Conservation (phyloP, 2,329 filamentous ascomycete species). For the Diplodia mutila region DNA sequence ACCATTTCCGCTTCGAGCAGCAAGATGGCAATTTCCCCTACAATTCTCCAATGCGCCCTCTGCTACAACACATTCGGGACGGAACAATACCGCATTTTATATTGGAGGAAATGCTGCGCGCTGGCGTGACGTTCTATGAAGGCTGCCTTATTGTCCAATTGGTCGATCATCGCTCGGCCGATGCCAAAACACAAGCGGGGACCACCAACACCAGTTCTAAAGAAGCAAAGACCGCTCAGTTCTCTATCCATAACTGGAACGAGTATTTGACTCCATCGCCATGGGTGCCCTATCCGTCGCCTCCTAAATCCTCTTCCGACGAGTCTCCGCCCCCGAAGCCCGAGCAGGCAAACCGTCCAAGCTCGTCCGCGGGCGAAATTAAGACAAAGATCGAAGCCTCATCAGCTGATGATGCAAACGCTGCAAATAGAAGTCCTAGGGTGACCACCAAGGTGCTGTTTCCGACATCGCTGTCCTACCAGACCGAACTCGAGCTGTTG, state of each 20-base stretch:
- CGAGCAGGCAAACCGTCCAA: conserved; percentile 32
- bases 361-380: conserved; percentile 31
- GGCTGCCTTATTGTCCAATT: conserved; percentile 93
- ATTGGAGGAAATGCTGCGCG: conserved; percentile 73
- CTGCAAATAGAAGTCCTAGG: conserved; percentile 51
- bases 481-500: conserved; percentile 76
- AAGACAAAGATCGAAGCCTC: conserved; percentile 27
- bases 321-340: conserved; percentile 28
- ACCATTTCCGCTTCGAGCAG: conserved; percentile 82
- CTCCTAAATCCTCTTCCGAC: conserved; percentile 31
- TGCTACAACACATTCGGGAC: conserved; percentile 75
- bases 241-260: conserved; percentile 92
- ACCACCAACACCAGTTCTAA: conserved; percentile 53
- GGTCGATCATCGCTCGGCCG: conserved; percentile 79
- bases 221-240: conserved; percentile 65
- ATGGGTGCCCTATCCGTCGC: conserved; percentile 69
- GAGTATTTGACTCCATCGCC: conserved; percentile 88
- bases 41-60: conserved; percentile 84
- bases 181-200: conserved; percentile 60
- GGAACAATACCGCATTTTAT: conserved; percentile 89
- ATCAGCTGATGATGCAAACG: neutral
- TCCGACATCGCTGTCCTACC: conserved; percentile 75
- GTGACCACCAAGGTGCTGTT: conserved; percentile 74
- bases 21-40: conserved; percentile 93
- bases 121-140: conserved; percentile 83